Conservation (phyloP, 495 filamentous ascomycete species). For the Usnea hakonensis region DNA sequence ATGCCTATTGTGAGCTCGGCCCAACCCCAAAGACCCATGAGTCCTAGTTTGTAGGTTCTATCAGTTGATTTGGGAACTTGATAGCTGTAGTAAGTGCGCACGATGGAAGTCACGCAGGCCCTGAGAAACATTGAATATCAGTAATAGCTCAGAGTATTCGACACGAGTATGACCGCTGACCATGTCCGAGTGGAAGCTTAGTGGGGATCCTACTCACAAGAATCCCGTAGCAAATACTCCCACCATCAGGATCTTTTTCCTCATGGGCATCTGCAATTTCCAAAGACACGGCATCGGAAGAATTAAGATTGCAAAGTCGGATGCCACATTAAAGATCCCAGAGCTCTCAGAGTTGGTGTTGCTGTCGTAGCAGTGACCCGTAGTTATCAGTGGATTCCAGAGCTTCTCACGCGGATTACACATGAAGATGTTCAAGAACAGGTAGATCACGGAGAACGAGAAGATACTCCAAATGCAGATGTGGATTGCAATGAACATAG, state of each 20-base stretch:
- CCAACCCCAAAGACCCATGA: constrained; percentile 13
- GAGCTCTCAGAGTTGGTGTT: constrained; percentile 22
- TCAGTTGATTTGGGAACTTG: constrained; percentile 4
- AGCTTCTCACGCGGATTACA: constrained; percentile 35
- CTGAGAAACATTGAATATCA: neutral
- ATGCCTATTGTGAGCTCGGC: constrained; percentile 15
- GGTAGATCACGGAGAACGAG: constrained; percentile 3
- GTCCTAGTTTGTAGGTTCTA: constrained; percentile 12
- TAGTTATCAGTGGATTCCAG: constrained; percentile 27
- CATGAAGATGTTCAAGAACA: constrained; percentile 1
- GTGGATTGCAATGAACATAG: constrained; percentile 12
- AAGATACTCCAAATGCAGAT: constrained; percentile 11
- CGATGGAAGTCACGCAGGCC: constrained; percentile 17
- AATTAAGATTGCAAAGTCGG: too few species aligned
- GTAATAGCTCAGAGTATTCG: too few species aligned
- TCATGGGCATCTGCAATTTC: constrained; percentile 16
- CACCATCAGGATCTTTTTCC: neutral
- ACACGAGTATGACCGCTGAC: too few species aligned
- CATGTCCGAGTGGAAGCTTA: too few species aligned
- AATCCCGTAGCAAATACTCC: constrained; percentile 19
- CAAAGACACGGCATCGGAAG: constrained; percentile 18
- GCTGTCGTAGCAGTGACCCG: constrained; percentile 34
- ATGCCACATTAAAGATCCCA: constrained; percentile 18
- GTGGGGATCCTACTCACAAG: constrained; percentile 8
- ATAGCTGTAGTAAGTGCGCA: constrained; percentile 16